Base-by-base conservation (phyloP, 177 flowering plant genomes). In the Tripterygium wilfordii region DNA sequence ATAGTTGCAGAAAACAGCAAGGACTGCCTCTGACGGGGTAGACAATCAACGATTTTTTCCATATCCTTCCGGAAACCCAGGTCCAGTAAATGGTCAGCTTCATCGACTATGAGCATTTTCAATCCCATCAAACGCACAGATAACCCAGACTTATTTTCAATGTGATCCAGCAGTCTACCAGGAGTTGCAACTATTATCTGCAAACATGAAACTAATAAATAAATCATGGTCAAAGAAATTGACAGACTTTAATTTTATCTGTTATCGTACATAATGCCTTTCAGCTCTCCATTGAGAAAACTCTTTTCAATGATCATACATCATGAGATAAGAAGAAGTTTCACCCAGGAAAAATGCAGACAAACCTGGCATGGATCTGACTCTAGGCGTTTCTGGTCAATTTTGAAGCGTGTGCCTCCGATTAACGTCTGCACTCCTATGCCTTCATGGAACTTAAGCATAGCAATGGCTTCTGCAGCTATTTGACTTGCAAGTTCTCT, bases 141-240 rank as follows among this genome's bases (percentile, higher is more conserved):
- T 41, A 94, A 60, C n/a, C 81, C 86, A 54, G 89, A 83, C 51
- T 70, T 89, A 59, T 73, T 79, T 64, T 94, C 97, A 20, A 94
- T 58, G 61, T 89, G 99, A 62, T 89, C 99, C 78, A 94, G 72
- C 62, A 94, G 70, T 61, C 97, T 78, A 56, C 97, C 97, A 65
- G 97, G 97, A 30, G 96, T 94, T 38, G 96, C 98, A 61, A 92
- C 89, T 45, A 92, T 54, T 49, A 92, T 86, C 96, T 92, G 78
- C 64, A 60, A 51, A 39, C 28, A 18, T 19, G n/a, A 45, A 18
- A 36, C 36, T 12, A 44, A 28, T 47, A 38, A 33, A 14, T n/a
- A 40, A 27, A 30, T 30, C 33, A 30, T 12, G 7, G 33, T 30
- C 12, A 12, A 30, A 12, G 8, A 30, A 30, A 12, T 7, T 30